Percentiles rank a stretch among this genome's conserved stretches.
Conservation (phyloP, 1,284 basidiomycete genomes). For the Ceratobasidium theobromae region DNA sequence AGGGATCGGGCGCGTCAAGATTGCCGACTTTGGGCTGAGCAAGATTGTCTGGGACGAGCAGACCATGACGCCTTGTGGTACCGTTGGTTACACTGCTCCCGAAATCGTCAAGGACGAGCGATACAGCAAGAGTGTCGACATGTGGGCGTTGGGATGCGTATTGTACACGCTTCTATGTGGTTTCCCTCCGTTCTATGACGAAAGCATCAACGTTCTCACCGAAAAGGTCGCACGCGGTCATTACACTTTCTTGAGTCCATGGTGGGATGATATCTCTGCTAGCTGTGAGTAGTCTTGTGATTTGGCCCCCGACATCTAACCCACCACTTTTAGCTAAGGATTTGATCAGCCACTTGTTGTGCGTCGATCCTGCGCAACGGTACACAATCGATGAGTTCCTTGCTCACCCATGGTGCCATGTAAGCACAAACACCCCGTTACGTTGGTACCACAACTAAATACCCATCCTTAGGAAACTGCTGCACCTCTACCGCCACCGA, state of each 20-base stretch:
- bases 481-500: slow-evolving; percentile 61
- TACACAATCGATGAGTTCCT: slow-evolving; percentile 99
- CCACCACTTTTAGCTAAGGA: slow-evolving; percentile 76
- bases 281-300: slow-evolving; percentile 56
- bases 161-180: slow-evolving; percentile 98
- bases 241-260: slow-evolving; percentile 98
- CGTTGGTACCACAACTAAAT: slow-evolving; percentile 39
- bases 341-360: slow-evolving; percentile 90
- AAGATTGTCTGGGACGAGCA: slow-evolving; percentile 99
- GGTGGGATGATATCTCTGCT: slow-evolving; percentile 97
- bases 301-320: slow-evolving; percentile 33
- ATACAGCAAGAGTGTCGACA: slow-evolving; percentile 98
- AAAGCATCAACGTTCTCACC: slow-evolving; percentile 96
- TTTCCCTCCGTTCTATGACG: slow-evolving; percentile 98
- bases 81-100: slow-evolving; percentile 98
- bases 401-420: slow-evolving; percentile 92
- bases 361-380: slow-evolving; percentile 92
- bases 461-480: slow-evolving; percentile 48
- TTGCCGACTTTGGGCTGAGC: slow-evolving; percentile 97
- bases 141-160: slow-evolving; percentile 99
- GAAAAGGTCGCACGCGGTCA: slow-evolving; percentile 98
- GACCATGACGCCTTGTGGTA: slow-evolving; percentile 99
- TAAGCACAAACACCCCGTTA: slow-evolving; percentile 29
- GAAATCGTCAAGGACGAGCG: slow-evolving; percentile 99
- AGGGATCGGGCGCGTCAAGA: slow-evolving; percentile 97